Conservation (phyloP, 768 basidiomycete genomes). For the Termitomyces sp. region DNA sequence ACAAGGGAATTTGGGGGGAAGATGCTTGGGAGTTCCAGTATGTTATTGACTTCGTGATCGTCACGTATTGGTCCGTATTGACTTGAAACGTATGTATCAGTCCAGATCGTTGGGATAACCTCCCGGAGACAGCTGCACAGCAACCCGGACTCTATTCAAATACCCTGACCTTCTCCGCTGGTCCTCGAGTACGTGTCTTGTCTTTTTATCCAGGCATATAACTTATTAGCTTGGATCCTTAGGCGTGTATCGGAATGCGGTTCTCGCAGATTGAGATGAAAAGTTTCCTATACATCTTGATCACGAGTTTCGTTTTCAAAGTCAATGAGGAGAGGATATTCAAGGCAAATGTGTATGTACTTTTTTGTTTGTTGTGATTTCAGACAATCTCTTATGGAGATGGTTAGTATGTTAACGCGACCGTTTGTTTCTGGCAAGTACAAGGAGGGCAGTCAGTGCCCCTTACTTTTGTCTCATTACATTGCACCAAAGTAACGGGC, state of each 20-base stretch:
- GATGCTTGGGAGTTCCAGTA: slow-evolving; percentile 82
- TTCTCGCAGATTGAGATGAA: slow-evolving; percentile 86
- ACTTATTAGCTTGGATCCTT: slow-evolving; percentile 2
- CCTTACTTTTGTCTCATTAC: slow-evolving; percentile 42
- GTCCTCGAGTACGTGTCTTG: slow-evolving; percentile 62
- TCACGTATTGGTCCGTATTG: neutral
- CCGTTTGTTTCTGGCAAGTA: slow-evolving; percentile 55
- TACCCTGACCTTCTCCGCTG: slow-evolving; percentile 74
- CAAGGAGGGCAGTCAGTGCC: slow-evolving; percentile 57
- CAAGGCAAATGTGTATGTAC: slow-evolving; percentile 57
- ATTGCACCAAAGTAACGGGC: slow-evolving; percentile 3
- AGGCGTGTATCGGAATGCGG: slow-evolving; percentile 81
- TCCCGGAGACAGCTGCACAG: slow-evolving; percentile 55
- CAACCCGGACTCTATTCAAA: slow-evolving; percentile 70
- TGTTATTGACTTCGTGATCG: slow-evolving; percentile 13
- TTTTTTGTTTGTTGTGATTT: neutral
- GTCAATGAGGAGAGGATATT: slow-evolving; percentile 45
- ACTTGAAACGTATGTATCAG: slow-evolving; percentile 17
- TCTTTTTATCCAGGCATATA: neutral
- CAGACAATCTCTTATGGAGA: neutral
- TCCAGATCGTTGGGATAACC: slow-evolving; percentile 75
- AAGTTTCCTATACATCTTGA: slow-evolving; percentile 61
- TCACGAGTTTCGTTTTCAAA: slow-evolving; percentile 62
- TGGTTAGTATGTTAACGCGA: slow-evolving; percentile 52
- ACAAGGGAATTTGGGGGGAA: slow-evolving; percentile 75